Conservation (phyloP, 73 alveolate genomes). For the Uronychia setigera region DNA sequence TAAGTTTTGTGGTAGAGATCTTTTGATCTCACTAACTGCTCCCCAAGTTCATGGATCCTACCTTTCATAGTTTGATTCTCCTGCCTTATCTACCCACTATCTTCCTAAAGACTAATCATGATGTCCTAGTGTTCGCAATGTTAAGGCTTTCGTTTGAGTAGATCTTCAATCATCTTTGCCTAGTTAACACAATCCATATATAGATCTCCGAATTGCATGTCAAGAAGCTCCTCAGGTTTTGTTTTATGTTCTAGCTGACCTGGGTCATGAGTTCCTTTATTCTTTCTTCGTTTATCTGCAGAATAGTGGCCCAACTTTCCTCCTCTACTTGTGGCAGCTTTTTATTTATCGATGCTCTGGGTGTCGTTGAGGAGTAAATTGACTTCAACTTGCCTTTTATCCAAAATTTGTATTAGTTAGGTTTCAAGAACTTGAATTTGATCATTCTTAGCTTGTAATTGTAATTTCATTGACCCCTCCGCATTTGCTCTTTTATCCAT, state of each 20-base stretch:
- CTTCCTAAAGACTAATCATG: no score
- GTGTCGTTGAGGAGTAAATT: no score
- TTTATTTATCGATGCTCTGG: no score
- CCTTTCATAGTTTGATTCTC: no score
- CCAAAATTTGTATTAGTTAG: background rate
- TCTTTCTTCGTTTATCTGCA: background rate
- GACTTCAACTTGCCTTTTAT: background rate
- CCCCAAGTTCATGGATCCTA: no score
- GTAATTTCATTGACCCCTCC: background rate
- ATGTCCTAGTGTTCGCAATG: no score
- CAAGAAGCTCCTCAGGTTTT: background rate
- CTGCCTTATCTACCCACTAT: no score
- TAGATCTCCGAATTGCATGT: background rate
- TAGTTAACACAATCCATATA: background rate
- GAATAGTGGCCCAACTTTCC: background rate
- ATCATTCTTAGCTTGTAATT: background rate
- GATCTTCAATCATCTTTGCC: background rate
- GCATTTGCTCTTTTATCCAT: background rate
- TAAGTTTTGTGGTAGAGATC: no score
- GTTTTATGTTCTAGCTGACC: background rate
- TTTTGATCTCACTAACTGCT: no score
- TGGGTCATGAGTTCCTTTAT: background rate
- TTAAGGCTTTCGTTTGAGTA: no score
- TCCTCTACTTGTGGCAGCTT: background rate
- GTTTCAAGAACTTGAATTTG: background rate